Percentiles rank a stretch among this genome's conserved stretches.
phyloP scores from a whole-genome alignment of 805 yeast genomes.

The Hanseniaspora singularis region DNA sequence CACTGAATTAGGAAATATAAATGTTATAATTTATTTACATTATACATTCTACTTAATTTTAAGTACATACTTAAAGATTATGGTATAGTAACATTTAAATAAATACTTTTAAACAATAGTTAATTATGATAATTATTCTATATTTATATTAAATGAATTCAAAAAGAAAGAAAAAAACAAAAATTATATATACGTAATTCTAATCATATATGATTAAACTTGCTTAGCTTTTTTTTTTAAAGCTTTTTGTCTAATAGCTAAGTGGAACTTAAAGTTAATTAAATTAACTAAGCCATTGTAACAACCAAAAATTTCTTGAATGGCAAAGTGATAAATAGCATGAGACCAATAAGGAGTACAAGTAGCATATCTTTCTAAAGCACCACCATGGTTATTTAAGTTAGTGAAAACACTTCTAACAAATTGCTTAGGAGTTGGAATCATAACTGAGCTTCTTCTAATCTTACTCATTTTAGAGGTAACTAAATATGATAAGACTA shows the following conservation, averaged over 20 bases:
- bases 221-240: slow-evolving; percentile 44
- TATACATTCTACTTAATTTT: no score
- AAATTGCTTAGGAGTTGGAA: slow-evolving; percentile 73
- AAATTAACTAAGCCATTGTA: slow-evolving; percentile 57
- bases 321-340: slow-evolving; percentile 77
- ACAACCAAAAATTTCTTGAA: slow-evolving; percentile 72
- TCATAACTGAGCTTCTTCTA: slow-evolving; percentile 55
- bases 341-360: slow-evolving; percentile 88
- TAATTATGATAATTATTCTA: no score
- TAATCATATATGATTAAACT: neutral
- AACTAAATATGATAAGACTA: slow-evolving; percentile 76
- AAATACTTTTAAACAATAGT: no score
- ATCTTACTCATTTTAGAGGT: slow-evolving; percentile 94
- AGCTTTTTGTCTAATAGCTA: slow-evolving; percentile 69
- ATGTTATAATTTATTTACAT: no score
- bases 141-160: neutral
- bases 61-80: no score
- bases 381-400: slow-evolving; percentile 79
- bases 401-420: slow-evolving; percentile 58
- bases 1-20: no score
- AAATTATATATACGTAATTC: neutral
- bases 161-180: neutral
- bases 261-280: slow-evolving; percentile 66
- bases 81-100: no score
- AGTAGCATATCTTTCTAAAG: slow-evolving; percentile 80